Conservation (phyloP, 2,329 filamentous ascomycete genomes). For the Colletotrichum salicis region DNA sequence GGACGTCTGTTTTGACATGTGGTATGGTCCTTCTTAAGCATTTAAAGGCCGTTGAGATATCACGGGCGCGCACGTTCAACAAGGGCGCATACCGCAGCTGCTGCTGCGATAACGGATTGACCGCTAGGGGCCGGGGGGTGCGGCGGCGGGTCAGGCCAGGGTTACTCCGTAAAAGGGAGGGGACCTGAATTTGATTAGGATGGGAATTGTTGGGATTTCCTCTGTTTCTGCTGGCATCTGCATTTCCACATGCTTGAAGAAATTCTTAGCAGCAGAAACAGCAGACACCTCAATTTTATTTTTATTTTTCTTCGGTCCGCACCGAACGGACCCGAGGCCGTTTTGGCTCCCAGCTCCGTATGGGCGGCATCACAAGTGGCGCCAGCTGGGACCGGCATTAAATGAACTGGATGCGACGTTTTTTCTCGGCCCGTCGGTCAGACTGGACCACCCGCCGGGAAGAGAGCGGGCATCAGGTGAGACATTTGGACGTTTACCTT, state of each 20-base stretch:
- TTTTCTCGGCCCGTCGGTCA: slow-evolving; percentile 23
- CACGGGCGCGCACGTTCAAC: not conserved
- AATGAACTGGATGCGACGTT: not conserved
- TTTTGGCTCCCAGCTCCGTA: not conserved
- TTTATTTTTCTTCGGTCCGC: not conserved
- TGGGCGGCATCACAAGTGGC: not conserved
- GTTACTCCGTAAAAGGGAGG: not conserved
- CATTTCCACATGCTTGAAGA: not conserved
- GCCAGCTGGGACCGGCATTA: slow-evolving; percentile 9
- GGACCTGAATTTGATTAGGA: not conserved
- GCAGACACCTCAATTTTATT: not conserved
- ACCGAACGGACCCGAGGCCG: slow-evolving; percentile 18
- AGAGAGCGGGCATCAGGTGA: not conserved
- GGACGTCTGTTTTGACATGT: not conserved
- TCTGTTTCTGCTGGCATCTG: not conserved
- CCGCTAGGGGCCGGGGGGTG: not conserved
- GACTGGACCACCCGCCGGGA: slow-evolving; percentile 12
- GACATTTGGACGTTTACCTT: not conserved
- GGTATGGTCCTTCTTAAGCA: not conserved
- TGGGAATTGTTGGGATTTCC: slow-evolving; percentile 12
- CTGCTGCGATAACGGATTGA: not conserved
- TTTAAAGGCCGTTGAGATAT: not conserved
- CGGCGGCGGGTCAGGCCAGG: slow-evolving; percentile 1
- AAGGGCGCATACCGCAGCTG: not conserved
- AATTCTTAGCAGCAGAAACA: not conserved